These are phyloP conservation scores for Biscogniauxia sp. DNA, from an alignment of 2,329 filamentous ascomycete genomes.

Conservation along the genomic window DNA sequence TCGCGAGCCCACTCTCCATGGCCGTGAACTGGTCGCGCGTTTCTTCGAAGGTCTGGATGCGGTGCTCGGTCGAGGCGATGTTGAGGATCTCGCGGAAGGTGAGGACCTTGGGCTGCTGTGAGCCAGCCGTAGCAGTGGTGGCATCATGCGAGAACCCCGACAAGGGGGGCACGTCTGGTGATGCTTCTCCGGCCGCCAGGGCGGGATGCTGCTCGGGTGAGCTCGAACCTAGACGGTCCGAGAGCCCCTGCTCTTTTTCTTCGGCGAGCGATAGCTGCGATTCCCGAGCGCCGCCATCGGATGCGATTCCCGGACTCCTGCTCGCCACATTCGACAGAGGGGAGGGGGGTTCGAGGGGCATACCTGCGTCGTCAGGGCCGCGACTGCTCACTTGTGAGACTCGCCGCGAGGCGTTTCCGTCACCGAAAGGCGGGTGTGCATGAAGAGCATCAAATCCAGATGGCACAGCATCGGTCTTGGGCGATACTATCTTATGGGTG, in stretches of 20 bases:
- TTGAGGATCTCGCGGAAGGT: conserved; percentile 76
- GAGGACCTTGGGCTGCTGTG: conserved; percentile 40
- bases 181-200: conserved; percentile 7
- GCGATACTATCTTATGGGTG: neutral
- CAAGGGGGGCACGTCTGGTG: conserved; percentile 14
- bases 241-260: conserved; percentile 37
- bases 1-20: conserved; percentile 71
- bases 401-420: conserved; percentile 32
- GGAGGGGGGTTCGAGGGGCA: conserved; percentile 40
- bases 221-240: conserved; percentile 33
- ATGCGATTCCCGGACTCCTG: conserved; percentile 16
- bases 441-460: conserved; percentile 13
- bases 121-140: neutral
- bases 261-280: conserved; percentile 41
- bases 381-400: conserved; percentile 38
- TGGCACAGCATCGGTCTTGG: conserved; percentile 3
- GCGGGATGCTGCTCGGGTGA: conserved; percentile 37
- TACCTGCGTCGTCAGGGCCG: conserved; percentile 26
- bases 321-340: conserved; percentile 40
- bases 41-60: conserved; percentile 71
- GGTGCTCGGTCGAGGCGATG: conserved; percentile 62
- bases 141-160: conserved; percentile 7
- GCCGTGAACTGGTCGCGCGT: conserved; percentile 68
- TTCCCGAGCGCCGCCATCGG: conserved; percentile 15
- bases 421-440: conserved; percentile 10